Percentiles rank a stretch among this genome's conserved stretches.
These are phyloP conservation scores for Fusarium robinianum DNA, from an alignment of 2,329 filamentous ascomycete species.

Conservation along the genomic window DNA sequence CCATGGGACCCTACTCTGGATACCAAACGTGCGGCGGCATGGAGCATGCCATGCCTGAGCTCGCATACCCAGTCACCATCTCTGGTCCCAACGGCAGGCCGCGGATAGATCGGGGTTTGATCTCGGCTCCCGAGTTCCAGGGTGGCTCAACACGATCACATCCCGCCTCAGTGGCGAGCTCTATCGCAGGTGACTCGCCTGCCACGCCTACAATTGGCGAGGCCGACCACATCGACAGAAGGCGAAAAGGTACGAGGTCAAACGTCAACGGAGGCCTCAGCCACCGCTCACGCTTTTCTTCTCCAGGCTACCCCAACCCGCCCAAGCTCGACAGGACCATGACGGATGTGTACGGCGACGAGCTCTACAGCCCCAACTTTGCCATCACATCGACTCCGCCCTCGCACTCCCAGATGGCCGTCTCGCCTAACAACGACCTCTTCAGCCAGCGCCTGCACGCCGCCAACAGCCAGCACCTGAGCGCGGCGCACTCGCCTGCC, in stretches of 20 bases:
- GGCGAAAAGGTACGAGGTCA: constrained; percentile 57
- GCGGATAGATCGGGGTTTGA: constrained; percentile 48
- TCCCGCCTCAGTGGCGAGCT: constrained; percentile 62
- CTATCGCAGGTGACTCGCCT: constrained; percentile 62
- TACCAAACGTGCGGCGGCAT: constrained; percentile 45
- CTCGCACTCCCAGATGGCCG: constrained; percentile 50
- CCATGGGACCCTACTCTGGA: constrained; percentile 49
- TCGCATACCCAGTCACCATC: constrained; percentile 48
- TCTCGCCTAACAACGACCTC: constrained; percentile 59
- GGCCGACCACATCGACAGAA: constrained; percentile 52
- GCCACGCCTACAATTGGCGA: constrained; percentile 59
- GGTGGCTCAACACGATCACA: constrained; percentile 50
- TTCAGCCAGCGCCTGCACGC: constrained; percentile 79
- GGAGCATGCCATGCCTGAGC: constrained; percentile 44
- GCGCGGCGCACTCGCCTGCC: constrained; percentile 57
- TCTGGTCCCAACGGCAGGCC: constrained; percentile 44
- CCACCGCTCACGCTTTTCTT: constrained; percentile 62
- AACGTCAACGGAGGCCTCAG: constrained; percentile 2
- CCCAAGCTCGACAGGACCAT: constrained; percentile 86
- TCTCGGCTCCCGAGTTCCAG: constrained; percentile 53
- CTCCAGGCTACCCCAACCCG: constrained; percentile 55
- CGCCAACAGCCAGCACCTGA: constrained; percentile 74
- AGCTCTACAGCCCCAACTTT: constrained; percentile 77
- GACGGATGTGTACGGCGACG: constrained; percentile 82
- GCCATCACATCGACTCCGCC: constrained; percentile 61